These are phyloP conservation scores for Petunia hybrid DNA, from an alignment of 305 asterid species.

Conservation along the genomic window DNA sequence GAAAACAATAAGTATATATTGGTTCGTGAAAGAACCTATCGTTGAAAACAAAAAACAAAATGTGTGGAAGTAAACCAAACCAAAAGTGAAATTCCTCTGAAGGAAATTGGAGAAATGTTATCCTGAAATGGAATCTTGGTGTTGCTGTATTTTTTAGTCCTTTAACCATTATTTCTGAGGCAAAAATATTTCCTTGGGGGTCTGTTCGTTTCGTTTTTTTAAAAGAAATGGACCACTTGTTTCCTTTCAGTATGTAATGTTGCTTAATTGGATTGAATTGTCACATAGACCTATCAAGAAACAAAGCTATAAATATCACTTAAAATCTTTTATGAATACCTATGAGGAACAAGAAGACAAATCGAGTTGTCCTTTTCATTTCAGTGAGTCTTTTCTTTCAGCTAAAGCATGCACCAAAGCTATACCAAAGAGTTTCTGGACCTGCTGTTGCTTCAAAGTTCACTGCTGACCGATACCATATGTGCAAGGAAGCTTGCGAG, in stretches of 20 bases:
- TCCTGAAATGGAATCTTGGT: slow-evolving; percentile 21
- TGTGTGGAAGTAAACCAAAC: neutral
- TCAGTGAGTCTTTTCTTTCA: slow-evolving; percentile 37
- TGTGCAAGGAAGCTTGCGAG: slow-evolving; percentile 79
- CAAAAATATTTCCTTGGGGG: slow-evolving; percentile 1
- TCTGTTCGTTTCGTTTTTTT: neutral
- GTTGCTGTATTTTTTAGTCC: neutral
- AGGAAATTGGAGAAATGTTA: slow-evolving; percentile 4
- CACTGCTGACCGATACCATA: slow-evolving; percentile 61
- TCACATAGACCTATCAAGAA: no score
- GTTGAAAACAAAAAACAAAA: slow-evolving; percentile 7
- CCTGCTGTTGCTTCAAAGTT: slow-evolving; percentile 65
- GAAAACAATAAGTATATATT: neutral
- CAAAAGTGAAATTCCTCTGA: slow-evolving; percentile 18
- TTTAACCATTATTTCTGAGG: slow-evolving; percentile 15
- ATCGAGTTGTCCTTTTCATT: slow-evolving; percentile 10
- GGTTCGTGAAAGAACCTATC: neutral
- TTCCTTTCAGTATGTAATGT: neutral
- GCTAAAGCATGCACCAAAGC: slow-evolving; percentile 89
- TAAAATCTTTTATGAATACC: slow-evolving; percentile 9
- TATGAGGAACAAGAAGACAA: neutral
- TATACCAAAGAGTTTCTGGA: slow-evolving; percentile 72
- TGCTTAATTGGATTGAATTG: slow-evolving; percentile 1
- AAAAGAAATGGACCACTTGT: slow-evolving; percentile 8
- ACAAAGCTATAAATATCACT: neutral